A percentile compares a stretch with the other conserved stretches of the same genome.
Evolutionary conservation across 176 grass and related monocot genomes (phyloP).

Genomic region (Elymus sibiricus): DNA sequence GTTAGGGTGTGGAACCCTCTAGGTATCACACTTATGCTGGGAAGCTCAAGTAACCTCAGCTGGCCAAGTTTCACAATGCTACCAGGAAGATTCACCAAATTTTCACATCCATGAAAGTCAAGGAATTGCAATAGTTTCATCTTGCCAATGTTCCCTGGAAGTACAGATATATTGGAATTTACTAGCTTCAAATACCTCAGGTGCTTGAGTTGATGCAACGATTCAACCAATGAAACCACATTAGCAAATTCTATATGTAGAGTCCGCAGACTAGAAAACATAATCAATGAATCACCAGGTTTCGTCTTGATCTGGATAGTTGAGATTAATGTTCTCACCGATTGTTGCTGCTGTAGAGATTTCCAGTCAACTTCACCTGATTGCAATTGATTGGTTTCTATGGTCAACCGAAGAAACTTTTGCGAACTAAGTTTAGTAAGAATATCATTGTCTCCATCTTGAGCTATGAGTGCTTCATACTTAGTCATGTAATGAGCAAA

Average conservation of each 20-base stretch:
- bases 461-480: neutral
- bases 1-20: neutral
- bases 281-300: neutral
- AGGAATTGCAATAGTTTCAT: constrained; percentile 30
- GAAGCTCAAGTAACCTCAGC: neutral
- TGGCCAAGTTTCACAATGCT: neutral
- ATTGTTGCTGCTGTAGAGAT: neutral
- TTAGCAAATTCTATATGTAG: neutral
- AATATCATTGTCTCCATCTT: neutral
- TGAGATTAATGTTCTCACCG: neutral
- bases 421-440: neutral
- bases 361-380: neutral
- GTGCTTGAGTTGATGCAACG: constrained; percentile 29
- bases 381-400: neutral
- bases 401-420: neutral
- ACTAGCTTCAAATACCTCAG: constrained; percentile 21
- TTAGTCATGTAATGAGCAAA: constrained; percentile 21
- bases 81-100: neutral
- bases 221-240: neutral
- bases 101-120: neutral
- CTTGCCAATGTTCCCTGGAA: neutral
- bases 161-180: neutral
- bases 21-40: neutral
- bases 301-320: neutral
- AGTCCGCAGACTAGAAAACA: neutral